A percentile compares a stretch with the other conserved stretches of the same genome.
These are phyloP conservation scores for Daldinia grandis DNA, from an alignment of 495 filamentous ascomycete species.

Conservation along the genomic window DNA sequence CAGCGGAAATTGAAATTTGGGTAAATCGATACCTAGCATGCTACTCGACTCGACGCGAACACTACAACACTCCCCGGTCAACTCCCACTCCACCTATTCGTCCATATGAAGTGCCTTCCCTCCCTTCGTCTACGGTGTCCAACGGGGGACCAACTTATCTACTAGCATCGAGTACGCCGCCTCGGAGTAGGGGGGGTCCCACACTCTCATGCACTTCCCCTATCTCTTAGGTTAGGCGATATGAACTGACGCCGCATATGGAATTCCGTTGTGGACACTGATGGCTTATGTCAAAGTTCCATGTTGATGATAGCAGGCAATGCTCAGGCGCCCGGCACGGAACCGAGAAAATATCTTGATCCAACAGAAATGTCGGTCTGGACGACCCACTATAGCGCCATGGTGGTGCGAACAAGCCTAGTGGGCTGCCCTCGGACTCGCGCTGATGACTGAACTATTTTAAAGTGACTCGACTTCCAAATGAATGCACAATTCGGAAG, in stretches of 20 bases:
- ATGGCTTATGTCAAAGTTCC: constrained; percentile 29
- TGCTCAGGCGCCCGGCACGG: constrained; percentile 33
- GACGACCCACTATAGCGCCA: constrained; percentile 34
- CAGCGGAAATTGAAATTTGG: constrained; percentile 80
- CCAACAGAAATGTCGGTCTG: constrained; percentile 43
- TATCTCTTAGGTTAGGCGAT: constrained; percentile 35
- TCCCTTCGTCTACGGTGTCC: constrained; percentile 27
- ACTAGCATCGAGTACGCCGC: constrained; percentile 21
- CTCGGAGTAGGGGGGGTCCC: constrained; percentile 22
- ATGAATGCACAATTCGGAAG: constrained; percentile 27
- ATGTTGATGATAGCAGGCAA: constrained; percentile 22
- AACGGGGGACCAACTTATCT: constrained; percentile 18
- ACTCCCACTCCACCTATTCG: constrained; percentile 28
- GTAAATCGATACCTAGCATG: constrained; percentile 48
- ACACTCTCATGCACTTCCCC: constrained; percentile 29
- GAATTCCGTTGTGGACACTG: constrained; percentile 13
- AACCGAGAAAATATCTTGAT: constrained; percentile 23
- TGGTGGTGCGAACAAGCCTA: constrained; percentile 35
- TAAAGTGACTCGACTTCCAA: constrained; percentile 14
- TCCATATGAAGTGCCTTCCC: constrained; percentile 33
- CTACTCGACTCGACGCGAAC: constrained; percentile 40
- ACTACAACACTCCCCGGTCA: constrained; percentile 33
- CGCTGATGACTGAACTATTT: constrained; percentile 20
- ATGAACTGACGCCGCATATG: constrained; percentile 29
- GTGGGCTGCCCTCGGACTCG: constrained; percentile 27